Evolutionary conservation across 192 early-diverging fungal genomes (phyloP), one percentile per base, ranked within the genome.

Genomic region (Coemansia umbellata): DNA sequence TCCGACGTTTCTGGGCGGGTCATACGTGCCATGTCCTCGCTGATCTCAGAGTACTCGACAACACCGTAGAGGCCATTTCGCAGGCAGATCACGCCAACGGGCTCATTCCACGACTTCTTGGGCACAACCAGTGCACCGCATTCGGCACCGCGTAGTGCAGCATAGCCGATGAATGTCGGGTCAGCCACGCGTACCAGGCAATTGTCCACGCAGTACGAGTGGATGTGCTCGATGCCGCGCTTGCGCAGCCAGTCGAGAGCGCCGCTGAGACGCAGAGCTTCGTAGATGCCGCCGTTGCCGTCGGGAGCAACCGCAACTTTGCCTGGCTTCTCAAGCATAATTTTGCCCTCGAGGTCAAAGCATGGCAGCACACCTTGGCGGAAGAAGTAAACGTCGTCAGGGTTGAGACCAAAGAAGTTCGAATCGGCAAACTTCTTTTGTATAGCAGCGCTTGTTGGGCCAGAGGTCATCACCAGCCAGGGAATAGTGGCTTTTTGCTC

Each of bases 391-490:
- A 99, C 87, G 63, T 99, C 93, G 37, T 86, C 79, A 24, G 66
- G 52, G 32, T 84, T 69, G 31, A 99, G 73, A 19, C 96, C 96
- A 86, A 96, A 99, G 79, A 82, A 97, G 44, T 82, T 71, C 66
- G 91, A 47, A 36, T 88, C 64, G 44, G 82, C 78, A 76, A 99
- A 99, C 69, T 83, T 90, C 10, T 63, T 48, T 36, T 83, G 81
- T 11, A 95, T 95, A 14, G 91, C 84, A 1, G 47, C 69, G 43
- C 86, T 80, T 17, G 96, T 99, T 14, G 96, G 96, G 7, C 90
- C 95, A 33, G 91, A 93, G 39, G 93, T 94, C 96, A 99, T 99
- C 60, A 99, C 84, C 67, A 95, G 95, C 95, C 95, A 98, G 7
- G 95, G 94, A 49, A 98, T 93, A 19, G 85, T 79, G 31, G 64